phyloP scores from a whole-genome alignment of 73 alveolate species.

The Tetrahymena malaccensis region DNA sequence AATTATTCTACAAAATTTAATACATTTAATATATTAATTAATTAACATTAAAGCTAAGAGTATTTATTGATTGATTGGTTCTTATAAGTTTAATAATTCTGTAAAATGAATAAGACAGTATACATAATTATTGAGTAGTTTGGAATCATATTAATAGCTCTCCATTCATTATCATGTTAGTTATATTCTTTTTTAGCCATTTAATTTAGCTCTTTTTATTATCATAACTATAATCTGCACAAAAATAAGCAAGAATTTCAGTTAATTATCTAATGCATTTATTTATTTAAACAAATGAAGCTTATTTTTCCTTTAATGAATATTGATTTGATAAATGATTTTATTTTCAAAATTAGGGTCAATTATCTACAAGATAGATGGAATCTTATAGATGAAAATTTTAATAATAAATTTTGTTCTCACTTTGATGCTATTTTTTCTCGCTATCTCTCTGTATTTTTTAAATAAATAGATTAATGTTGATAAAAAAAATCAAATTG shows the following conservation, averaged over 20 bases:
- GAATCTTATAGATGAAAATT: neutral
- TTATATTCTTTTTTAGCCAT: neutral
- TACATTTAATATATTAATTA: too few relatives aligned
- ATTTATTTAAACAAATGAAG: neutral
- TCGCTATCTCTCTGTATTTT: neutral
- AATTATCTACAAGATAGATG: neutral
- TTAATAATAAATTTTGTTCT: too few relatives aligned
- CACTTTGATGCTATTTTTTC: neutral
- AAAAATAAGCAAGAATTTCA: neutral
- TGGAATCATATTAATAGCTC: neutral
- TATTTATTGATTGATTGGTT: neutral
- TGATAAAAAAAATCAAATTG: neutral
- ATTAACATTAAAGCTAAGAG: neutral
- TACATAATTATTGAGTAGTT: neutral
- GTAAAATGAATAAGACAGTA: neutral
- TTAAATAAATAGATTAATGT: neutral
- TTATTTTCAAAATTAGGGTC: neutral
- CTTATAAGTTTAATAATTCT: too few relatives aligned
- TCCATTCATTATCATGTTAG: neutral
- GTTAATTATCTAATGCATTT: neutral
- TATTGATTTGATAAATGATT: too few relatives aligned
- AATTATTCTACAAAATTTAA: neutral
- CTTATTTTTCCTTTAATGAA: too few relatives aligned
- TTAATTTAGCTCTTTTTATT: too few relatives aligned
- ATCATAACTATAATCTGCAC: neutral